Base-by-base conservation (phyloP, 129 eudicot species). In the Chrysanthemum lavandulifolium region DNA sequence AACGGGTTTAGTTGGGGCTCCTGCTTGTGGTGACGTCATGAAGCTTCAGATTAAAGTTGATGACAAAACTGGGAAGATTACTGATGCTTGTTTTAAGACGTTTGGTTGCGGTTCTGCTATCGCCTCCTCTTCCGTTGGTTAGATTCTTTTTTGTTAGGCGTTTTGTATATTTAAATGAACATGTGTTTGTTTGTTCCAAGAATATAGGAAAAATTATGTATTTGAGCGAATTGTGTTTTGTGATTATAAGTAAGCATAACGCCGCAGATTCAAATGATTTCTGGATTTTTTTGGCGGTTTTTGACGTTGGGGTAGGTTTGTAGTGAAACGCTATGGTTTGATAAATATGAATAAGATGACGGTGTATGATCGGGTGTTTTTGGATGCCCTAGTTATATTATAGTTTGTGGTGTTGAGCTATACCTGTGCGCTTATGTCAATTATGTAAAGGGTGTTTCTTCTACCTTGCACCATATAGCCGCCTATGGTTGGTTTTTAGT, bases 31-130 rank as follows among this genome's bases (percentile, higher is more conserved):
- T 15, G 98, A 94, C 75, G 98, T 94, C 10, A 94, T 94, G 98
- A 94, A 94, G 81, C 83, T 94, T 9, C 98, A 94, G 76, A 90
- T 94, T 29, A 87, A 79, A 84, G 93, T 94, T 16, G 97, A 94
- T 75, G 89, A 90, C 3, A 48, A 84, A 65, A 85, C 86, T 1
- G 98, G 98, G 0, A 86, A 90, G 80, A 90, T 94, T 9, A 84
- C 79, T 1, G 98, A 94, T 73, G 98, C 97, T 56, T 80, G 97
- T 54, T 90, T 90, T 69, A 94, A 94, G 86, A 88, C 96, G 21
- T 93, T 93, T 43, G 98, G 98, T 14, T 93, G 98, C 54, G 98
- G 98, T 3, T 93, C 98, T n/a, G 98, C 98, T 55, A 93, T 93
- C 56, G 98, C 98, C 0, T 94, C 98, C 10, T 94, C 98, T 66